Percentiles rank a stretch among this genome's conserved stretches.
Conservation (phyloP, 805 yeast species). For the Saturnispora ahearnii region DNA sequence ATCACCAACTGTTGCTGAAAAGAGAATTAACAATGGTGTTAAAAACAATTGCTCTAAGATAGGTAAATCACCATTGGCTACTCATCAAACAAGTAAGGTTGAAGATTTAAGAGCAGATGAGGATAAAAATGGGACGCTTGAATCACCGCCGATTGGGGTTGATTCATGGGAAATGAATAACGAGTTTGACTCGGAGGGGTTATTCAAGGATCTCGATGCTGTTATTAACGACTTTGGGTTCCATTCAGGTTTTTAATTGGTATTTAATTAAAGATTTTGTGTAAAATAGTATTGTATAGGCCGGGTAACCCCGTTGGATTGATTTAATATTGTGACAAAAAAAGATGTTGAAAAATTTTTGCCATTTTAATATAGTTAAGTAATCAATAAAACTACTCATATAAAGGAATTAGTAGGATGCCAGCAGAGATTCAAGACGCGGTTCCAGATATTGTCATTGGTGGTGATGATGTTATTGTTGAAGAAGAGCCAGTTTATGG, state of each 20-base stretch:
- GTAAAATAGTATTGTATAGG: not conserved
- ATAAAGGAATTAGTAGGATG: conserved; percentile 30
- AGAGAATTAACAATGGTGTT: not conserved
- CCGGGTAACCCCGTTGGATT: conserved; percentile 4
- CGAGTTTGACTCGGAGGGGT: conserved; percentile 41
- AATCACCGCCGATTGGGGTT: conserved; percentile 11
- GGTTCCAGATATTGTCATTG: conserved; percentile 76
- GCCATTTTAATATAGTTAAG: not conserved
- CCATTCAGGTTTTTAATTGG: conserved; percentile 38
- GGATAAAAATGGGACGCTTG: not conserved
- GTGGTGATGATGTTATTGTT: conserved; percentile 31
- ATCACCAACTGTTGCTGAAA: conserved; percentile 11
- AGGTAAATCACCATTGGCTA: conserved; percentile 8
- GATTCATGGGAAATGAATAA: conserved; percentile 32
- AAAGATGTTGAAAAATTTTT: conserved; percentile 1
- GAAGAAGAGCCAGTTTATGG: conserved; percentile 29
- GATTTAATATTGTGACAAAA: not conserved
- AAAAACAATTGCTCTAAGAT: conserved; percentile 8
- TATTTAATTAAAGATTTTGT: not conserved
- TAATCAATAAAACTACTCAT: not conserved
- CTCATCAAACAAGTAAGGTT: not conserved
- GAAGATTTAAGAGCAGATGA: not conserved
- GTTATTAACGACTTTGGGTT: conserved; percentile 92
- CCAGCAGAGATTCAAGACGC: conserved; percentile 77
- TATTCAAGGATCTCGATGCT: conserved; percentile 78